A percentile compares a stretch with the other conserved stretches of the same genome.
Conservation (phyloP, 208 protist genomes). For the Leishmania turanica region DNA sequence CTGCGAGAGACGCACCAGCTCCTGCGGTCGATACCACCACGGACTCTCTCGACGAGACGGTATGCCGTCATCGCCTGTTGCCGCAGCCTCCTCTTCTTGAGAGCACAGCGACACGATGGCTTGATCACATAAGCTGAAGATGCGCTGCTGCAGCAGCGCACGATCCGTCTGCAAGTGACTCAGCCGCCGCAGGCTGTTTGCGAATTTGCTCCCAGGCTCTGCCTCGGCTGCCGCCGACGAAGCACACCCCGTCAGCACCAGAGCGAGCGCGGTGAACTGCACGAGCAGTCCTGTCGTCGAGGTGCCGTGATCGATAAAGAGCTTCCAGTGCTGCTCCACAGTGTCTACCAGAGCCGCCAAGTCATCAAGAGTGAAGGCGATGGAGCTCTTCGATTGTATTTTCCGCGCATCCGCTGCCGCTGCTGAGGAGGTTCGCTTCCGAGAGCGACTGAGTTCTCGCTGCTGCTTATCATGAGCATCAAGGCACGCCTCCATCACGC, state of each 20-base stretch:
- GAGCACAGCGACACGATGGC: conserved; percentile 18
- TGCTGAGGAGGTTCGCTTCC: background rate
- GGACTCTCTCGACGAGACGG: conserved; percentile 3
- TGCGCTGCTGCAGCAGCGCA: conserved; percentile 27
- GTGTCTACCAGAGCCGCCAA: conserved; percentile 44
- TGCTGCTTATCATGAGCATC: conserved; percentile 31
- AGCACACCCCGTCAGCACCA: conserved; percentile 27
- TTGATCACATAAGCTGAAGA: conserved; percentile 19
- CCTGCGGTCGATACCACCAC: conserved; percentile 35
- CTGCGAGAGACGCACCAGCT: conserved; percentile 34
- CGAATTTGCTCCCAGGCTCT: conserved; percentile 13
- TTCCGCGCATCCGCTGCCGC: background rate
- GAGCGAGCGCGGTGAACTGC: conserved; percentile 51
- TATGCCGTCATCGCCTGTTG: background rate
- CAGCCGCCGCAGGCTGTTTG: conserved; percentile 28
- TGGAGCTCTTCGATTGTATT: background rate
- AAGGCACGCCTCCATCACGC: conserved; percentile 68
- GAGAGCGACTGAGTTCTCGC: background rate
- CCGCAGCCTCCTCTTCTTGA: background rate
- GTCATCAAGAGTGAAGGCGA: conserved; percentile 37
- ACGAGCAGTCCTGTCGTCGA: conserved; percentile 43
- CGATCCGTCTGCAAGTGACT: conserved; percentile 35
- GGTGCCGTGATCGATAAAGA: conserved; percentile 31
- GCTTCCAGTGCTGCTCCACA: conserved; percentile 44
- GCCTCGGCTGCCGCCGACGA: conserved; percentile 13